These are phyloP conservation scores for Cladorrhinum sp. DNA, from an alignment of 2,329 filamentous ascomycete genomes.

Conservation along the genomic window DNA sequence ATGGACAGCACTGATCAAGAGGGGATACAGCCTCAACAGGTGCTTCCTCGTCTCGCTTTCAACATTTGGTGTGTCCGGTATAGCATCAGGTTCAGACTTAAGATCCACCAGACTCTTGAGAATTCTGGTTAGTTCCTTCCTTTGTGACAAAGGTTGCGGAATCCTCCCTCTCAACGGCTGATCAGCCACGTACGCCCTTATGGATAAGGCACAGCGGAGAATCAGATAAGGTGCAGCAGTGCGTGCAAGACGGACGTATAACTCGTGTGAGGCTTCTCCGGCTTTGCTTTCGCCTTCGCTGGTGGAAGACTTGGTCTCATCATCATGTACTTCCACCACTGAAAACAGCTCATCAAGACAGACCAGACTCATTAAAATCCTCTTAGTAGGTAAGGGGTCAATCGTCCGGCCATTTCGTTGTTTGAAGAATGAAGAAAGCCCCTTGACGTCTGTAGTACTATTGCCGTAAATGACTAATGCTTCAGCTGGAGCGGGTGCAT, in stretches of 20 bases:
- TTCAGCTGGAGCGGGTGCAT: slow-evolving; percentile 57
- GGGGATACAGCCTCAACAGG: slow-evolving; percentile 74
- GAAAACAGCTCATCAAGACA: slow-evolving; percentile 77
- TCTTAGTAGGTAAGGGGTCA: slow-evolving; percentile 60
- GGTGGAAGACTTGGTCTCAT: slow-evolving; percentile 41
- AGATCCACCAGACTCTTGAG: slow-evolving; percentile 65
- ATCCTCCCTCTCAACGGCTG: slow-evolving; percentile 85
- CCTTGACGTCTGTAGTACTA: slow-evolving; percentile 36
- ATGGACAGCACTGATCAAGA: slow-evolving; percentile 63
- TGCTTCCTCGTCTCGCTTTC: slow-evolving; percentile 66
- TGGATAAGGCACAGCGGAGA: slow-evolving; percentile 71
- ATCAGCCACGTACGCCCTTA: slow-evolving; percentile 86
- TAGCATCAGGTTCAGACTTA: slow-evolving; percentile 66
- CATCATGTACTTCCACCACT: slow-evolving; percentile 57
- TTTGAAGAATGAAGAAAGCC: slow-evolving; percentile 59
- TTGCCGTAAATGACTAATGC: slow-evolving; percentile 53
- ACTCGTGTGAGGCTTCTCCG: slow-evolving; percentile 32
- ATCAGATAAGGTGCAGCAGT: slow-evolving; percentile 79
- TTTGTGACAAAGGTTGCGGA: slow-evolving; percentile 80
- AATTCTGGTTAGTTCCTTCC: slow-evolving; percentile 73
- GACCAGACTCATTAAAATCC: slow-evolving; percentile 72
- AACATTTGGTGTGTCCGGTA: slow-evolving; percentile 55
- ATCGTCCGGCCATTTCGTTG: slow-evolving; percentile 70
- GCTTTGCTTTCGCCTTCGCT: background rate
- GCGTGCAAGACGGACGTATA: slow-evolving; percentile 63